Percentiles rank a stretch among this genome's conserved stretches.
Evolutionary conservation across 2,329 filamentous ascomycete species (phyloP).

Genomic region (Thielaviopsis populi): DNA sequence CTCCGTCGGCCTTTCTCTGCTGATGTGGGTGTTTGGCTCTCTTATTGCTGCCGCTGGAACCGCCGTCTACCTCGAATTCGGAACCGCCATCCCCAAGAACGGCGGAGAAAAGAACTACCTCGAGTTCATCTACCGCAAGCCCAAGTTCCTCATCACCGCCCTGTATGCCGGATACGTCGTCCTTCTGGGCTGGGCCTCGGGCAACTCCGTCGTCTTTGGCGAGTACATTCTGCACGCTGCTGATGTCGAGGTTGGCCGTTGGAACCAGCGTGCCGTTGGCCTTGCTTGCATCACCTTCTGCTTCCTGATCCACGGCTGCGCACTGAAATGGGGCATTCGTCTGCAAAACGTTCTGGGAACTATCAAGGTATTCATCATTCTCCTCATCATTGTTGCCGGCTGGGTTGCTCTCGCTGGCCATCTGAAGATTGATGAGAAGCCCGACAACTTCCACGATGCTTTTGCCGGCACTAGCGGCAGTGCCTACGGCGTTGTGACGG

Average conservation of each 20-base stretch:
- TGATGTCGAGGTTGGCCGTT: constrained; percentile 43
- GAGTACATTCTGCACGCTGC: constrained; percentile 56
- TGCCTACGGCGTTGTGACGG: constrained; percentile 52
- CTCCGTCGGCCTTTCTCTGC: constrained; percentile 45
- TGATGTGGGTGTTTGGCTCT: constrained; percentile 49
- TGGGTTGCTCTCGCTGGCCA: constrained; percentile 47
- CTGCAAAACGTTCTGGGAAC: constrained; percentile 51
- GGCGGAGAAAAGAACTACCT: constrained; percentile 55
- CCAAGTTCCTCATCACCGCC: constrained; percentile 44
- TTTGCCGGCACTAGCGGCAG: constrained; percentile 52
- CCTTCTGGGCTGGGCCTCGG: constrained; percentile 49
- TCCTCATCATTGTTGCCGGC: constrained; percentile 49
- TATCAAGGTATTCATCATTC: constrained; percentile 50
- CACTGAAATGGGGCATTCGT: constrained; percentile 50
- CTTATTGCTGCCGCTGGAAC: constrained; percentile 47
- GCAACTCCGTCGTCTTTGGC: constrained; percentile 54
- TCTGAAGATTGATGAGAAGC: constrained; percentile 41
- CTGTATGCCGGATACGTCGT: constrained; percentile 48
- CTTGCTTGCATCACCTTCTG: constrained; percentile 51
- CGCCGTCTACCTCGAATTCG: constrained; percentile 51
- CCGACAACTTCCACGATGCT: constrained; percentile 46
- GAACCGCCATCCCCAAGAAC: constrained; percentile 48
- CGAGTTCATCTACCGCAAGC: constrained; percentile 46
- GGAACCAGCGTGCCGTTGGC: constrained; percentile 53
- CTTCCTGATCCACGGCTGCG: constrained; percentile 49